These are phyloP conservation scores for Phialophora verrucosa DNA, from an alignment of 2,329 filamentous ascomycete species.

Conservation along the genomic window DNA sequence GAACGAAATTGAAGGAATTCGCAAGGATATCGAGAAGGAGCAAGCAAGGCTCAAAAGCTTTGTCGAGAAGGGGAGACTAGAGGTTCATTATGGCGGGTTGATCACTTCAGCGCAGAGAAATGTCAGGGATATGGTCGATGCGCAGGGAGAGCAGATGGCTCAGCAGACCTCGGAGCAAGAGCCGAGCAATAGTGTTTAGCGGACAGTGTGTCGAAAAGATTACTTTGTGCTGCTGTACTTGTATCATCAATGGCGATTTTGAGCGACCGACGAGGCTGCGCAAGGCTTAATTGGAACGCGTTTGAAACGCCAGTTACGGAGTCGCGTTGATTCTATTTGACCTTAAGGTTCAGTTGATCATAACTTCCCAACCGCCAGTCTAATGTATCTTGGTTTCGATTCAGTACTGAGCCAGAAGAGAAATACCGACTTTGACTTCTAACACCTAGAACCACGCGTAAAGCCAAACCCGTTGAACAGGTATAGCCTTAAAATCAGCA, in stretches of 20 bases:
- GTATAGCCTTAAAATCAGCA: too few species aligned
- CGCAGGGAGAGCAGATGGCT: conserved; percentile 30
- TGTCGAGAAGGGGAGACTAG: conserved; percentile 42
- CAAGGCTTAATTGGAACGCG: background rate
- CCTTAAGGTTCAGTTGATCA: background rate
- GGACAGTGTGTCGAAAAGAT: background rate
- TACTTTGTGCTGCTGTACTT: background rate
- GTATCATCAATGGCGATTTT: background rate
- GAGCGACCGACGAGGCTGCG: background rate
- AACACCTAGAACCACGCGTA: too few species aligned
- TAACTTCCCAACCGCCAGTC: background rate
- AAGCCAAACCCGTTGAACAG: too few species aligned
- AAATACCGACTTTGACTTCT: too few species aligned
- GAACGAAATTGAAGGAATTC: conserved; percentile 31
- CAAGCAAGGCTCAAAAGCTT: conserved; percentile 45
- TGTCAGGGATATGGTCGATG: conserved; percentile 29
- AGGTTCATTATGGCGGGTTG: conserved; percentile 38
- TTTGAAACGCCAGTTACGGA: background rate
- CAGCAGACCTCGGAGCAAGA: conserved; percentile 15
- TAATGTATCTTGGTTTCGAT: background rate
- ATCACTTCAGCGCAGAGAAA: conserved; percentile 32
- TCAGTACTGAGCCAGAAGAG: background rate
- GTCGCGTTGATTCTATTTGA: background rate
- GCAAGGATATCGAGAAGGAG: conserved; percentile 42
- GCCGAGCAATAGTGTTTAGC: background rate